Base-by-base conservation (phyloP, 441 rosid genomes). In the Pelargonium fulgidum region DNA sequence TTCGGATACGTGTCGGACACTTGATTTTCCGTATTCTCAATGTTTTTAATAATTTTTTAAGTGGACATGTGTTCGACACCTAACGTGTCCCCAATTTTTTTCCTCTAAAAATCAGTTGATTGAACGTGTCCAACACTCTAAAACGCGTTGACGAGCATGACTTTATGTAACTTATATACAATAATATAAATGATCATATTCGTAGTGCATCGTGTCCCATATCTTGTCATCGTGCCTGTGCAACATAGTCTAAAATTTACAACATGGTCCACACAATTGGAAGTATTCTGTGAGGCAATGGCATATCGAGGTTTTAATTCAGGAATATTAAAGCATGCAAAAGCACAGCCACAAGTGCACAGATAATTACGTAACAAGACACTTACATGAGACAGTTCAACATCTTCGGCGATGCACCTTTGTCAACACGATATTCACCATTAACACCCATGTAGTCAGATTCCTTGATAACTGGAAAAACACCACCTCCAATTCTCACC, bases 401-500 rank as follows among this genome's bases (percentile, higher is more conserved):
- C 99, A 94, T 90, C 84, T 94, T 94, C 50, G 98, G 93, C 54
- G 99, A 89, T 61, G 97, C 99, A 56, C 96, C 96, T 76, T 94
- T 94, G 86, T 94, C 99, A 64, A 94, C 96, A 61, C 98, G 99
- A 70, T 92, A 94, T 73, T 94, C 98, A 4, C 99, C 99, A 77
- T 94, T 94, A 59, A 87, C 36, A 4, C 36, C 99, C 36, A 94
- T 97, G 83, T 94, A 94, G 80, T 92, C 97, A 64, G 96, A 91
- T 82, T 94, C 99, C 87, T 89, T 92, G 65, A 94, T 94, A 65
- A 94, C 97, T 65, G 99, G 98, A 80, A 84, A 94, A 50, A 94
- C 97, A 74, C 99, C 99, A 3, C 99, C 99, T 76, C 99, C 99
- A 72, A 94, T 94, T 79, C 99, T 89, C 79, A 94, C 99, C 99